phyloP scores from a whole-genome alignment of 1,284 basidiomycete species.

The Naganishia sp. region DNA sequence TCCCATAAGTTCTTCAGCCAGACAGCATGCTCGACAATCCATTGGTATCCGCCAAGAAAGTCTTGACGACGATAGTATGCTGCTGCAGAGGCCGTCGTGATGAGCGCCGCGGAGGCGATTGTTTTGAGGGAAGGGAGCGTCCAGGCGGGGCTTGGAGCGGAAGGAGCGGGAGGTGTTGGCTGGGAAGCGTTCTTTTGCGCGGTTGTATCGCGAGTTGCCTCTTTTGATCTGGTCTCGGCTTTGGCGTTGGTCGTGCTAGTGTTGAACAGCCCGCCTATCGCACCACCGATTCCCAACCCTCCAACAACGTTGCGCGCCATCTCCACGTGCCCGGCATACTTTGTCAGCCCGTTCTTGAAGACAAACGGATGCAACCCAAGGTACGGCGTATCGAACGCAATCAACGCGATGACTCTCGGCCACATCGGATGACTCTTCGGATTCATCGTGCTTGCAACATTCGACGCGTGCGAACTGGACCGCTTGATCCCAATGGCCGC shows the following conservation, averaged over 20 bases:
- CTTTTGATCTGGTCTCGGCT: neutral
- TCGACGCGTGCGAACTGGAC: neutral
- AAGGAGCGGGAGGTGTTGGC: neutral
- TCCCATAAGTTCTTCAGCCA: slow-evolving; percentile 90
- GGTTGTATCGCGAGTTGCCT: neutral
- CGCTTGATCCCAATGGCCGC: slow-evolving; percentile 67
- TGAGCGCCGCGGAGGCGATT: slow-evolving; percentile 61
- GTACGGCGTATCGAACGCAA: slow-evolving; percentile 90
- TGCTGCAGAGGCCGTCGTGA: slow-evolving; percentile 79
- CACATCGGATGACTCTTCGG: slow-evolving; percentile 46
- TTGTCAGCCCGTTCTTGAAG: slow-evolving; percentile 79
- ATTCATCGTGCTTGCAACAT: neutral
- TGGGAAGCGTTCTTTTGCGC: slow-evolving; percentile 26
- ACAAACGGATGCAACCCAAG: slow-evolving; percentile 81
- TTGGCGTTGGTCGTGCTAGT: neutral
- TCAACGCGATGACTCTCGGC: slow-evolving; percentile 49
- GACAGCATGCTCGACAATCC: slow-evolving; percentile 84
- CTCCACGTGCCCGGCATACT: slow-evolving; percentile 71
- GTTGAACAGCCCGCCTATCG: slow-evolving; percentile 52
- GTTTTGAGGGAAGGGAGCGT: slow-evolving; percentile 19
- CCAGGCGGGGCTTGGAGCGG: slow-evolving; percentile 16
- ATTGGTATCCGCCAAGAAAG: slow-evolving; percentile 68
- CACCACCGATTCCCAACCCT: slow-evolving; percentile 50
- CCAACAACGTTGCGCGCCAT: slow-evolving; percentile 62
- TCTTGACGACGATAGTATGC: slow-evolving; percentile 74